phyloP scores from a whole-genome alignment of 2,329 filamentous ascomycete species.

The Fusarium anthophilum region DNA sequence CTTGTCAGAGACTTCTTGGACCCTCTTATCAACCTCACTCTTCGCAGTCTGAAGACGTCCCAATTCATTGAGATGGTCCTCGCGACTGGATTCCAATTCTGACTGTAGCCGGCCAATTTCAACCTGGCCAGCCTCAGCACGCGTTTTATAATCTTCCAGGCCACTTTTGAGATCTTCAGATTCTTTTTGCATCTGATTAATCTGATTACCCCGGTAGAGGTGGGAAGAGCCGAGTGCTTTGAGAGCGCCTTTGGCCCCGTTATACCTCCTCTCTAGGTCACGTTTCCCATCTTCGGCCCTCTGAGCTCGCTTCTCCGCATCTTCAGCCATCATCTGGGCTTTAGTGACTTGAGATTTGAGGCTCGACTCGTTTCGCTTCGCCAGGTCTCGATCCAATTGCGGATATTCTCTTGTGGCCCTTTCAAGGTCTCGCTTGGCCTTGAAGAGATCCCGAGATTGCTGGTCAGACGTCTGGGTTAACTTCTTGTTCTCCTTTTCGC shows the following conservation, averaged over 20 bases:
- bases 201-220: too few species aligned
- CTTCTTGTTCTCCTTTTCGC: accelerated
- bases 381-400: background rate
- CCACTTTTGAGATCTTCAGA: too few species aligned
- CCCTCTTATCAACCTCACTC: background rate
- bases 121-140: too few species aligned
- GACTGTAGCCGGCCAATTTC: background rate
- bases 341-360: background rate
- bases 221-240: too few species aligned
- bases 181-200: too few species aligned
- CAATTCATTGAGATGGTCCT: background rate
- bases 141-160: too few species aligned
- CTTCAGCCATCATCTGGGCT: accelerated
- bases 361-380: accelerated
- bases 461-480: accelerated
- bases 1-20: background rate
- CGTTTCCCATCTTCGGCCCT: too few species aligned
- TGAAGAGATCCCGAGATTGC: background rate
- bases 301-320: too few species aligned
- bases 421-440: background rate
- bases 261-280: background rate
- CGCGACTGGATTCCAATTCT: background rate
- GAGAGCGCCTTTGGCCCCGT: too few species aligned
- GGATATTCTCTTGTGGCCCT: background rate
- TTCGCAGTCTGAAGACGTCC: background rate